Conservation (phyloP, 2,329 filamentous ascomycete species). For the Rutstroemia sydowiana region DNA sequence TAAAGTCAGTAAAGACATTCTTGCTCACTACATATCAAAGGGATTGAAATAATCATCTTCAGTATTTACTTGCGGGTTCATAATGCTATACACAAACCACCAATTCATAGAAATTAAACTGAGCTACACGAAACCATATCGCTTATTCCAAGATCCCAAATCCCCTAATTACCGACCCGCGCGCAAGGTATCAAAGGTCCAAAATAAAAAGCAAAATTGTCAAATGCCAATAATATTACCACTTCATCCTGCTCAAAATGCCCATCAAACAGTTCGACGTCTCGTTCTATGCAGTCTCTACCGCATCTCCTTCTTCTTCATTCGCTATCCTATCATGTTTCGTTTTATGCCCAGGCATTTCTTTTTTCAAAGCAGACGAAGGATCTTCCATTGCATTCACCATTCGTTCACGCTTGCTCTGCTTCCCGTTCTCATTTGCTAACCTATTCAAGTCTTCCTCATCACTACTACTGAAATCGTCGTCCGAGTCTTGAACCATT, state of each 20-base stretch:
- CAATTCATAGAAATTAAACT: too few relatives aligned
- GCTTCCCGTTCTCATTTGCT: constrained; percentile 20
- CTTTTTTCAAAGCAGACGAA: constrained; percentile 16
- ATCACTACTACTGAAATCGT: constrained; percentile 28
- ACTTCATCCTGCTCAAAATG: not conserved
- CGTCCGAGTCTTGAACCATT: constrained; percentile 47
- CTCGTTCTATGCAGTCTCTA: not conserved
- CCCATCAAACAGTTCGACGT: not conserved
- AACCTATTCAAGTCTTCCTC: constrained; percentile 30
- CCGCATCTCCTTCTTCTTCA: constrained; percentile 16
- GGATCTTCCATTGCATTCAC: constrained; percentile 37
- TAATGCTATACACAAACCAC: too few relatives aligned
- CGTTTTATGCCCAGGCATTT: constrained; percentile 18
- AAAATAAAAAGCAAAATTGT: not conserved
- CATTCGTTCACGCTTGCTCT: constrained; percentile 46
- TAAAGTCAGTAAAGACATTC: too few relatives aligned
- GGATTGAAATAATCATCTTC: too few relatives aligned
- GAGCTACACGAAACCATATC: too few relatives aligned
- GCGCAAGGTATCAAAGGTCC: not conserved
- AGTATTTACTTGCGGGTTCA: too few relatives aligned
- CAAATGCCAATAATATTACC: too few relatives aligned
- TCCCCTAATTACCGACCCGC: too few relatives aligned
- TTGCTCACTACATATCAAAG: too few relatives aligned
- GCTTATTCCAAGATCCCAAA: too few relatives aligned
- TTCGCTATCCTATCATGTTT: constrained; percentile 16